Percentiles rank a stretch among this genome's conserved stretches.
Evolutionary conservation across 169 alveolate genomes (phyloP).

Genomic region (Plasmodium ovale): DNA sequence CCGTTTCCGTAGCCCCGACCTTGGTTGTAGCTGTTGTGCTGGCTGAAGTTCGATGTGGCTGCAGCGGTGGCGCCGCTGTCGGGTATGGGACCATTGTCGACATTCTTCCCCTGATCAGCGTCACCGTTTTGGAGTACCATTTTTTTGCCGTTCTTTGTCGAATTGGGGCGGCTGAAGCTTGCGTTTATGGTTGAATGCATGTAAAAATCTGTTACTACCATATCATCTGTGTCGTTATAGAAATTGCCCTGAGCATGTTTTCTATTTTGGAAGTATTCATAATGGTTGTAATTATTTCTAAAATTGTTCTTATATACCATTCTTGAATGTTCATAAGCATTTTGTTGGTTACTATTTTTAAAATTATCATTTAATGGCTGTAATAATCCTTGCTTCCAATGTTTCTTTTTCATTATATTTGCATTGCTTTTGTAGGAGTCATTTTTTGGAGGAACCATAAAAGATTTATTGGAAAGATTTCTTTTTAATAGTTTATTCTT

Average conservation of each 20-base stretch:
- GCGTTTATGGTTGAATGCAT: conserved; percentile 59
- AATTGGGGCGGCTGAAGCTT: conserved; percentile 11
- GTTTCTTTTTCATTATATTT: conserved; percentile 11
- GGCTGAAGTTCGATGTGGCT: no score
- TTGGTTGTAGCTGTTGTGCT: no score
- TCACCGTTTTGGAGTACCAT: neutral
- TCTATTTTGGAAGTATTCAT: conserved; percentile 14
- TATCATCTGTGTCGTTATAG: conserved; percentile 45
- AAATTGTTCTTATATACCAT: conserved; percentile 15
- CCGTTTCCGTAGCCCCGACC: neutral
- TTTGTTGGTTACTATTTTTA: neutral
- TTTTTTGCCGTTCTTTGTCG: conserved; percentile 12
- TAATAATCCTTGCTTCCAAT: neutral
- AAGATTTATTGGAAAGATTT: conserved; percentile 8
- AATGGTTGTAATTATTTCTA: conserved; percentile 32
- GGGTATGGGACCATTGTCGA: conserved; percentile 8
- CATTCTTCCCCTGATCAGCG: neutral
- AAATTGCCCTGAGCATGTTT: conserved; percentile 14
- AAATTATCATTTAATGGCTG: conserved; percentile 1
- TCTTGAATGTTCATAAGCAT: conserved; percentile 16
- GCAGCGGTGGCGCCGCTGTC: no score
- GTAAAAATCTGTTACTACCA: conserved; percentile 49
- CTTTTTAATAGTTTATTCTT: conserved; percentile 21
- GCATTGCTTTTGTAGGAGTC: conserved; percentile 17
- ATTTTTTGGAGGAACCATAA: neutral